These are phyloP conservation scores for Aegilops umbellulata DNA, from an alignment of 176 grass and related monocot genomes.

Conservation along the genomic window DNA sequence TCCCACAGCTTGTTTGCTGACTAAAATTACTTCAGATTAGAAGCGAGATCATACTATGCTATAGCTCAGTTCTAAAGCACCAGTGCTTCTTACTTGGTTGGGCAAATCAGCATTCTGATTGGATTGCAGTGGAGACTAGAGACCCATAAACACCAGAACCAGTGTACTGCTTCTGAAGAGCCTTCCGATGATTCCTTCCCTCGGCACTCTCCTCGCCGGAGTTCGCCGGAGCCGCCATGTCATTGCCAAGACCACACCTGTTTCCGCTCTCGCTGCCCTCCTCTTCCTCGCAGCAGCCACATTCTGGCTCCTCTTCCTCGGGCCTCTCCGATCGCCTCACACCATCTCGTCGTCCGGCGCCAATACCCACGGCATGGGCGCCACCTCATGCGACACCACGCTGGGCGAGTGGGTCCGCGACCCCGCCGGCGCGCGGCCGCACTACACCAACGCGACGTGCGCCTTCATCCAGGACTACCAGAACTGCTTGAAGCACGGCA, in stretches of 20 bases:
- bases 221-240: constrained; percentile 1
- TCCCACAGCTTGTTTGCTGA: neutral
- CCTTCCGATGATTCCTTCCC: neutral
- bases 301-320: constrained; percentile 3
- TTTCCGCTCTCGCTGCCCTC: neutral
- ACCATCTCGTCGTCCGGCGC: neutral
- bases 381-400: constrained; percentile 8
- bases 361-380: neutral
- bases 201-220: constrained; percentile 5
- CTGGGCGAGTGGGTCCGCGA: constrained; percentile 48
- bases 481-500: constrained; percentile 63
- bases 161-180: neutral
- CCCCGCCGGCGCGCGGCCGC: neutral
- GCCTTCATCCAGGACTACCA: constrained; percentile 59
- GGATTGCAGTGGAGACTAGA: neutral
- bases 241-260: neutral
- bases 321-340: neutral
- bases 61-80: neutral
- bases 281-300: constrained; percentile 6
- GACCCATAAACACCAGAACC: neutral
- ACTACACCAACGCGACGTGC: constrained; percentile 58
- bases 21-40: neutral
- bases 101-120: too few relatives aligned
- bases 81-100: neutral
- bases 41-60: neutral